These are phyloP conservation scores for Penicillium rolfsii DNA, from an alignment of 2,329 filamentous ascomycete species.

Conservation along the genomic window DNA sequence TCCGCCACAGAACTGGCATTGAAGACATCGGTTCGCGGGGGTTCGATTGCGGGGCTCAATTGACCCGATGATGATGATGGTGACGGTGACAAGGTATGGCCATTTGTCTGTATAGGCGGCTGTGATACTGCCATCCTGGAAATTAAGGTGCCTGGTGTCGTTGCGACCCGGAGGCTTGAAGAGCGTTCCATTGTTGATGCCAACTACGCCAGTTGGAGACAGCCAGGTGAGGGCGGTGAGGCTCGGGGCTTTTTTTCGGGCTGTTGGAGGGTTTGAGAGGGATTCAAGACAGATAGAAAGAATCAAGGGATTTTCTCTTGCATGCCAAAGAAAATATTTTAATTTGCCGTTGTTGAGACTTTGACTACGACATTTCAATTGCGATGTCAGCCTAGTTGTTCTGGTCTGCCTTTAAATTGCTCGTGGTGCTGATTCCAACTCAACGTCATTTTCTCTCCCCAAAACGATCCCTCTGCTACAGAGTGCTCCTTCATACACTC, in stretches of 20 bases:
- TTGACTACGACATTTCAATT: background rate
- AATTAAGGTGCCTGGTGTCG: background rate
- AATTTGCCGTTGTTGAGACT: background rate
- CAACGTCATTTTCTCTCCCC: slow-evolving; percentile 20
- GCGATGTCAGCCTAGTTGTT: background rate
- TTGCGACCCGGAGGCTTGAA: slow-evolving; percentile 7
- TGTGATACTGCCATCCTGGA: slow-evolving; percentile 22
- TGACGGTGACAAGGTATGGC: slow-evolving; percentile 22
- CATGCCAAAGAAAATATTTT: background rate
- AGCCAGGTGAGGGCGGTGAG: slow-evolving; percentile 20
- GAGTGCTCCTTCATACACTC: background rate
- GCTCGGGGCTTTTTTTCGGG: slow-evolving; percentile 9
- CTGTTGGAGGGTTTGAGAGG: background rate
- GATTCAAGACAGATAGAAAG: slow-evolving; percentile 4
- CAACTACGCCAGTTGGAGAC: slow-evolving; percentile 20
- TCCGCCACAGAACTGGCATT: slow-evolving; percentile 75
- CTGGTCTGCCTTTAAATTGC: slow-evolving; percentile 7
- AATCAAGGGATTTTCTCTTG: background rate
- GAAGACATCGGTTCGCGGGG: slow-evolving; percentile 55
- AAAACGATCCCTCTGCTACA: slow-evolving; percentile 7
- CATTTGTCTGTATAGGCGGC: slow-evolving; percentile 33
- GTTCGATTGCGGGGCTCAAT: slow-evolving; percentile 7
- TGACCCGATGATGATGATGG: slow-evolving; percentile 8
- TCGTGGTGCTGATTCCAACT: slow-evolving; percentile 10
- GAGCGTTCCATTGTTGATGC: slow-evolving; percentile 19